Percentiles rank a stretch among this genome's conserved stretches.
Evolutionary conservation across 2,329 filamentous ascomycete genomes (phyloP).

Genomic region (Trichophyton verrucosum): DNA sequence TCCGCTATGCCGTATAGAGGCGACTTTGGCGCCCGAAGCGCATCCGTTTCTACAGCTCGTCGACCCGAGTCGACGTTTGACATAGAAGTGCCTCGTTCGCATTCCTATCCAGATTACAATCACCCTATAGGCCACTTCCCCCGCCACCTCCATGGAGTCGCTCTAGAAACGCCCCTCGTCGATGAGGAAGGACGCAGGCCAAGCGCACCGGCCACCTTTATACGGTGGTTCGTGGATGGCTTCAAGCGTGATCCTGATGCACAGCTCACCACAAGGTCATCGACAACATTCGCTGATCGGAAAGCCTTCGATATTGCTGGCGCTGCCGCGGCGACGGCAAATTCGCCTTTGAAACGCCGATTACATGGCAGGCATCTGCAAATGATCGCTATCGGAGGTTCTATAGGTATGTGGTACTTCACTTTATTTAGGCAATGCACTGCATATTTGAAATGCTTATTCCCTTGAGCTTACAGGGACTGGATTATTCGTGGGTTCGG

Average conservation of each 20-base stretch:
- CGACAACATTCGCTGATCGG: conserved; percentile 11
- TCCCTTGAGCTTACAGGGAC: conserved; percentile 20
- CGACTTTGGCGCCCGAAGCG: not conserved
- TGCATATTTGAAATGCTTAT: not conserved
- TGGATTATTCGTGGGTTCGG: conserved; percentile 33
- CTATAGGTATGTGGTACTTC: conserved; percentile 31
- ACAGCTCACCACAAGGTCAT: conserved; percentile 9
- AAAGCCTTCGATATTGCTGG: conserved; percentile 19
- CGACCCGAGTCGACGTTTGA: not conserved
- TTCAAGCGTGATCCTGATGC: conserved; percentile 23
- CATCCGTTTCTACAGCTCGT: not conserved
- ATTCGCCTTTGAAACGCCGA: conserved; percentile 18
- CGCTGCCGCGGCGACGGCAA: conserved; percentile 19
- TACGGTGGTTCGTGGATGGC: conserved; percentile 17
- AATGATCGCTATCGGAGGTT: conserved; percentile 48
- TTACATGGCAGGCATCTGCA: conserved; percentile 44
- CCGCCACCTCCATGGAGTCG: not conserved
- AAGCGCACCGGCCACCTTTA: conserved; percentile 7
- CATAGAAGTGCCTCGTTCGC: not conserved
- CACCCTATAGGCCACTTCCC: not conserved
- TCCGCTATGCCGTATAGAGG: not conserved
- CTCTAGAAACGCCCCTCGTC: not conserved
- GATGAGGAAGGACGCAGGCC: conserved; percentile 3
- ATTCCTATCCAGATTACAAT: not conserved
- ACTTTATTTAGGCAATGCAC: not conserved